Percentiles rank a stretch among this genome's conserved stretches.
Conservation (phyloP, 768 basidiomycete genomes). For the Boletus rubescentipes region DNA sequence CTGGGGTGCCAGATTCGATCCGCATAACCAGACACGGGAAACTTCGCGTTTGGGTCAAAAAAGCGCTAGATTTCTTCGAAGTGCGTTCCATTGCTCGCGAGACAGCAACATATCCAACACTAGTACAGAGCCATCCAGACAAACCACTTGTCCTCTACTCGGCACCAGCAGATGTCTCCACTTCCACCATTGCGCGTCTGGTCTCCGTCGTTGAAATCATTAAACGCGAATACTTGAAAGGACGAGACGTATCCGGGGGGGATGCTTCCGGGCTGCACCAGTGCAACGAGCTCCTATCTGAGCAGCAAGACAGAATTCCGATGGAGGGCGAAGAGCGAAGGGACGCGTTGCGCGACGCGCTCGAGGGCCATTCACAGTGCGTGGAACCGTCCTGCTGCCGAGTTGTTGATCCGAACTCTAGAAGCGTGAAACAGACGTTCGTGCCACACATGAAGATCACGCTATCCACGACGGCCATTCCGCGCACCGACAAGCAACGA, state of each 20-base stretch:
- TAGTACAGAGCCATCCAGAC: conserved; percentile 44
- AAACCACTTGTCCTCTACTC: conserved; percentile 60
- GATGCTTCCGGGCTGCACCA: conserved; percentile 62
- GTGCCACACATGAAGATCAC: conserved; percentile 73
- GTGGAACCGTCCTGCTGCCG: conserved; percentile 22
- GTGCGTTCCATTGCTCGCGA: conserved; percentile 33
- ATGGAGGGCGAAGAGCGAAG: conserved; percentile 35
- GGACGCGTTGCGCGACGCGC: conserved; percentile 34
- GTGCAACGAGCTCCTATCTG: conserved; percentile 66
- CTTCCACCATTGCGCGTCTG: conserved; percentile 55
- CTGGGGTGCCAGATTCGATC: conserved; percentile 33
- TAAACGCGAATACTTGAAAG: conserved; percentile 74
- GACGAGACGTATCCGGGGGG: conserved; percentile 43
- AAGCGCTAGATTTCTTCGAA: conserved; percentile 53
- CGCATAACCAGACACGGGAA: conserved; percentile 60
- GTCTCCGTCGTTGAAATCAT: conserved; percentile 81
- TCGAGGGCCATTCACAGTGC: conserved; percentile 63
- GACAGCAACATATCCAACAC: conserved; percentile 7
- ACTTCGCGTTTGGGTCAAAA: conserved; percentile 50
- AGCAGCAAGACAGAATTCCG: conserved; percentile 30
- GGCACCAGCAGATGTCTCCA: conserved; percentile 41
- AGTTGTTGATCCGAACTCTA: neutral
- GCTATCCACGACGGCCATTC: conserved; percentile 47
- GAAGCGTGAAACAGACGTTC: conserved; percentile 53
- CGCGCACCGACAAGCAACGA: conserved; percentile 36